Base-by-base conservation (phyloP, 2,329 filamentous ascomycete genomes). In the Daldinia sp. region DNA sequence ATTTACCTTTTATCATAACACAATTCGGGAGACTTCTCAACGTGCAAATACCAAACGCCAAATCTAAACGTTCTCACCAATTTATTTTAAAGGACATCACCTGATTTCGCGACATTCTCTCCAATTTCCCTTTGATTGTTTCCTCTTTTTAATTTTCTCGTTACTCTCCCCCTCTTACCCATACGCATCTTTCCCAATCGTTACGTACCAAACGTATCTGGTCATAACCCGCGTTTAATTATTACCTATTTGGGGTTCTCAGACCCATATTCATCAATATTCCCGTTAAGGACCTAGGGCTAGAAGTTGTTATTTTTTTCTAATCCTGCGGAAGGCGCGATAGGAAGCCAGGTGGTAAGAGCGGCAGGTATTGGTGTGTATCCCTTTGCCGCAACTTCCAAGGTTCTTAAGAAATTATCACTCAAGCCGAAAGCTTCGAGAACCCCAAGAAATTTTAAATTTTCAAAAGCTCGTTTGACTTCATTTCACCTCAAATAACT, bases 81-180 rank as follows among this genome's bases (percentile, higher is more conserved):
- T 25, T 58, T 21, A 17, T 8, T 25, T 58, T 29, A 29, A 35
- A 15, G 2, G 29, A 10, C 47, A 43, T 62, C 54, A 58, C 49
- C 49, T 58, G 60, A 58, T 43, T 45, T 35, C 60, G 54, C 60
- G 49, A 50, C 17, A 27, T 7, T 15, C 21, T 10, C 45, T 15
- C 27, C 45, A 17, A 13, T 29, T n/a, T n/a, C n/a, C 17, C n/a
- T 34, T 48, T 2, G 2, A 8, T 13, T 17, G 19, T 23, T n/a
- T 32, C 15, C 13, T 32, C 5, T 32, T 23, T 52, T 35, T 27
- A 45, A 23, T 25, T 30, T 53, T 21, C 30, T 51, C 39, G 37
- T 49, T 29, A 8, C n/a, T 5, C n/a, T 19, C 37, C 37, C n/a
- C 9, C n/a, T 9, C 17, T 41, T 19, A n/a, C n/a, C n/a, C n/a